These are phyloP conservation scores for Hyphodiscus hymeniophilus DNA, from an alignment of 495 filamentous ascomycete species.

Conservation along the genomic window DNA sequence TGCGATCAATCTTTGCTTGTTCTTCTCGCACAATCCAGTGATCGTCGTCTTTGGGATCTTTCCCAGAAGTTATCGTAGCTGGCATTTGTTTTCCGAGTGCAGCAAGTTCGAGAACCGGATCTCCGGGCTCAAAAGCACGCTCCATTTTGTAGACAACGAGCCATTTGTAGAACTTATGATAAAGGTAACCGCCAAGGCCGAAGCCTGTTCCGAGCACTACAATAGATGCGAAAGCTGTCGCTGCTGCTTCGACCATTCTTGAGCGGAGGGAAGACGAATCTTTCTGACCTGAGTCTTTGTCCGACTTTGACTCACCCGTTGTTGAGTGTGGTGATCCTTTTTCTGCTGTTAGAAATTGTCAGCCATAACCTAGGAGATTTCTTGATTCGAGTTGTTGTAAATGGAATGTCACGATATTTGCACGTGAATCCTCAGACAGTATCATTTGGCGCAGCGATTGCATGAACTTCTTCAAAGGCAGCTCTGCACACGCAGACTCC, in stretches of 20 bases:
- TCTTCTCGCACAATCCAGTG: constrained; percentile 80
- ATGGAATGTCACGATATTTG: not conserved
- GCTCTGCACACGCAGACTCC: too few relatives aligned
- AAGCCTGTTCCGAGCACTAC: constrained; percentile 63
- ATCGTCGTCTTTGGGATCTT: constrained; percentile 42
- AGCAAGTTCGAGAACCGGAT: constrained; percentile 84
- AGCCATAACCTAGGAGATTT: too few relatives aligned
- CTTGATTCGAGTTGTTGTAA: too few relatives aligned
- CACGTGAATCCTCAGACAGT: not conserved
- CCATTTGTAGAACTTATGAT: constrained; percentile 86
- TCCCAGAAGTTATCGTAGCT: constrained; percentile 10
- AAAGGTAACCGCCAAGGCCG: constrained; percentile 71
- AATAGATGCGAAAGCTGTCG: constrained; percentile 82
- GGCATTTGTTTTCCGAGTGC: constrained; percentile 52
- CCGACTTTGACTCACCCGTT: not conserved
- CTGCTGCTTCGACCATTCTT: constrained; percentile 79
- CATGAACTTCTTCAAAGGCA: not conserved
- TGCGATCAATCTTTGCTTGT: constrained; percentile 67
- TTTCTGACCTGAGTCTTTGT: not conserved
- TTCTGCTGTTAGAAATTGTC: not conserved
- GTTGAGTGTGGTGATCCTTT: not conserved
- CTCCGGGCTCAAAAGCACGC: constrained; percentile 85
- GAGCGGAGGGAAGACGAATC: constrained; percentile 27
- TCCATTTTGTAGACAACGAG: constrained; percentile 83
- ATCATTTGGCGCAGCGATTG: not conserved